Evolutionary conservation across 306 rosid species (phyloP).

Genomic region (Prunus fruticosa): DNA sequence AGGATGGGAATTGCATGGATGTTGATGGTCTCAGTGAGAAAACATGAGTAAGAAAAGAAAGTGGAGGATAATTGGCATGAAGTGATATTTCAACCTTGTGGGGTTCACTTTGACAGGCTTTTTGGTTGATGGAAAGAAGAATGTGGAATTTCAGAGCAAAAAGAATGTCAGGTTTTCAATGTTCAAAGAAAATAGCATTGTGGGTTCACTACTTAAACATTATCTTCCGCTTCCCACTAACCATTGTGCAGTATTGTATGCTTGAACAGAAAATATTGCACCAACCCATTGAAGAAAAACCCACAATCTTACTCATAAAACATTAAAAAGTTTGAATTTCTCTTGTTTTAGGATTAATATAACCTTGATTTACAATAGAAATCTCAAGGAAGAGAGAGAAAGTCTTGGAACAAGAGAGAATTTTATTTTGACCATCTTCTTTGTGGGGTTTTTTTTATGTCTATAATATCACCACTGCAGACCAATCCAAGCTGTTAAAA

Average conservation of each 20-base stretch:
- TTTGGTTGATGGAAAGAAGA: conserved; percentile 40
- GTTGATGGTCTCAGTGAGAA: conserved; percentile 25
- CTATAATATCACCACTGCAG: neutral
- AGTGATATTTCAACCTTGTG: conserved; percentile 57
- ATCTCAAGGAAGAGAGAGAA: neutral
- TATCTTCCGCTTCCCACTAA: conserved; percentile 68
- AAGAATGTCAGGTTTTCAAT: conserved; percentile 41
- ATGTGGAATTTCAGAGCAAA: conserved; percentile 56
- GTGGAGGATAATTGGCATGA: conserved; percentile 28
- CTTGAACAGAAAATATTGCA: conserved; percentile 23
- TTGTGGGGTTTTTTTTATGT: neutral
- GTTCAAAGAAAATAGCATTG: conserved; percentile 17
- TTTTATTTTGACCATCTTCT: neutral
- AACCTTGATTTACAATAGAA: neutral
- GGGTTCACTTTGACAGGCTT: conserved; percentile 57
- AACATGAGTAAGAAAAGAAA: conserved; percentile 13
- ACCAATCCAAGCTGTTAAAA: conserved; percentile 14
- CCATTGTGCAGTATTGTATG: conserved; percentile 2
- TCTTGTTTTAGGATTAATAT: neutral
- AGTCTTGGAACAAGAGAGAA: neutral
- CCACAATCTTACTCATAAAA: neutral
- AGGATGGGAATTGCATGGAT: conserved; percentile 38
- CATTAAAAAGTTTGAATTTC: neutral
- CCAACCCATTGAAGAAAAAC: conserved; percentile 19
- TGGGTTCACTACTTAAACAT: conserved; percentile 34